These are phyloP conservation scores for Microdochium bolleyi DNA, from an alignment of 2,329 filamentous ascomycete species.

Conservation along the genomic window DNA sequence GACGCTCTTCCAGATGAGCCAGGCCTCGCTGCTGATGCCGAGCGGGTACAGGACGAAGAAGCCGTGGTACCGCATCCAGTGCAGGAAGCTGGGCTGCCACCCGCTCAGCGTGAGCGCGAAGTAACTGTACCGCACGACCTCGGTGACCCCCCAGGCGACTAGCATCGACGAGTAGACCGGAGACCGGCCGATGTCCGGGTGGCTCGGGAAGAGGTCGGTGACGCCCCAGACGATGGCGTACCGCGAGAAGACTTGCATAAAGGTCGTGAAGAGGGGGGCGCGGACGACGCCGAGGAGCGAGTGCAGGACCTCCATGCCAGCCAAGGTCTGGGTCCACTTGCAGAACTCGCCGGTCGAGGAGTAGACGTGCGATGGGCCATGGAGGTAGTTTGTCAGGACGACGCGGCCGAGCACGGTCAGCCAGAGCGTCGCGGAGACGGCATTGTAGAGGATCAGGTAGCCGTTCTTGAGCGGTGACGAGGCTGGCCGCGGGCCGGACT, in stretches of 20 bases:
- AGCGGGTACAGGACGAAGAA: constrained; percentile 91
- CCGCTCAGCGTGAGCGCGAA: constrained; percentile 69
- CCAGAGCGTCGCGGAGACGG: constrained; percentile 71
- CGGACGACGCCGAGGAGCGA: constrained; percentile 73
- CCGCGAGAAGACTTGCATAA: constrained; percentile 83
- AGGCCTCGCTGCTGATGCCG: constrained; percentile 82
- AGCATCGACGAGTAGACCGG: constrained; percentile 71
- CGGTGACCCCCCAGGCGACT: constrained; percentile 79
- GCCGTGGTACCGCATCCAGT: constrained; percentile 84
- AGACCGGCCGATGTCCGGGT: constrained; percentile 39
- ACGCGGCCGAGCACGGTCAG: constrained; percentile 65
- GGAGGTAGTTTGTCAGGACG: constrained; percentile 39
- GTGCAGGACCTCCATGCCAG: constrained; percentile 77
- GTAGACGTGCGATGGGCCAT: constrained; percentile 53
- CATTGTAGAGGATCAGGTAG: constrained; percentile 85
- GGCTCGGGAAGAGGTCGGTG: constrained; percentile 63
- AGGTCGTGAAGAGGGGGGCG: constrained; percentile 75
- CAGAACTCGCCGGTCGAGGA: constrained; percentile 57
- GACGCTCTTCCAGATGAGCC: constrained; percentile 66
- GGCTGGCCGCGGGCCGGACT: not conserved
- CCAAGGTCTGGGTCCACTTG: constrained; percentile 77
- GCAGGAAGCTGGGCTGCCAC: constrained; percentile 55
- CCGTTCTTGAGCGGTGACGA: constrained; percentile 42
- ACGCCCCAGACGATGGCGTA: constrained; percentile 86
- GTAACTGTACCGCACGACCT: constrained; percentile 89